Conservation (phyloP, 2,329 filamentous ascomycete genomes). For the Fusarium fracticaudum region DNA sequence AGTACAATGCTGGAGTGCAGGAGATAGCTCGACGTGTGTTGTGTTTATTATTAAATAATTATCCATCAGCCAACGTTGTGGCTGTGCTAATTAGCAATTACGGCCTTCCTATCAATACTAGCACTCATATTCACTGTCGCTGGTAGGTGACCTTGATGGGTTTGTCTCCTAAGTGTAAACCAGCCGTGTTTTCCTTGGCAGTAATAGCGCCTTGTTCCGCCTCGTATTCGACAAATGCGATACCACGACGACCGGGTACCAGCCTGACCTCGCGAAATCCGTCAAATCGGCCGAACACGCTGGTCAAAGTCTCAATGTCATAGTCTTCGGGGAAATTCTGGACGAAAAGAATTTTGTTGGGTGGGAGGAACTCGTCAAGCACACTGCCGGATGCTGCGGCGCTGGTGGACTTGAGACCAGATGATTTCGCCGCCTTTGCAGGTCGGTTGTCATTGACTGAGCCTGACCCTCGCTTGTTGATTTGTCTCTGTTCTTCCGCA, state of each 20-base stretch:
- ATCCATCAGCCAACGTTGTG: not conserved
- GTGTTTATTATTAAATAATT: not conserved
- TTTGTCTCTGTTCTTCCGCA: slow-evolving; percentile 79
- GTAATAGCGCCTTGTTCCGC: slow-evolving; percentile 87
- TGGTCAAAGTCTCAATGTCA: slow-evolving; percentile 80
- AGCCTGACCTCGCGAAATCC: slow-evolving; percentile 93
- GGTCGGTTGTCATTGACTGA: slow-evolving; percentile 64
- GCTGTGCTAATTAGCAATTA: not conserved
- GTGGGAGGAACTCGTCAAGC: slow-evolving; percentile 96
- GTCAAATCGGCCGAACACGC: slow-evolving; percentile 88
- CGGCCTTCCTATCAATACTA: not conserved
- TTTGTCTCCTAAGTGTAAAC: slow-evolving; percentile 80
- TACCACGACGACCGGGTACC: slow-evolving; percentile 85
- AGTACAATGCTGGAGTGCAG: not conserved
- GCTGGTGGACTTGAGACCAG: slow-evolving; percentile 79
- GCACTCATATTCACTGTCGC: slow-evolving; percentile 69
- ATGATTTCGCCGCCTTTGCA: slow-evolving; percentile 68
- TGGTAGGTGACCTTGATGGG: slow-evolving; percentile 97
- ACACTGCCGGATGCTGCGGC: slow-evolving; percentile 76
- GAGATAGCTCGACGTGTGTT: not conserved
- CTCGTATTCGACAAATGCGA: slow-evolving; percentile 98
- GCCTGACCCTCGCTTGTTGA: slow-evolving; percentile 73
- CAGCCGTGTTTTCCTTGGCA: slow-evolving; percentile 92
- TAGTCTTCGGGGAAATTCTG: slow-evolving; percentile 91
- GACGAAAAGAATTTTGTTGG: slow-evolving; percentile 96